Base-by-base conservation (phyloP, 169 alveolate genomes). In the Pseudocohnilembus persalinus region DNA sequence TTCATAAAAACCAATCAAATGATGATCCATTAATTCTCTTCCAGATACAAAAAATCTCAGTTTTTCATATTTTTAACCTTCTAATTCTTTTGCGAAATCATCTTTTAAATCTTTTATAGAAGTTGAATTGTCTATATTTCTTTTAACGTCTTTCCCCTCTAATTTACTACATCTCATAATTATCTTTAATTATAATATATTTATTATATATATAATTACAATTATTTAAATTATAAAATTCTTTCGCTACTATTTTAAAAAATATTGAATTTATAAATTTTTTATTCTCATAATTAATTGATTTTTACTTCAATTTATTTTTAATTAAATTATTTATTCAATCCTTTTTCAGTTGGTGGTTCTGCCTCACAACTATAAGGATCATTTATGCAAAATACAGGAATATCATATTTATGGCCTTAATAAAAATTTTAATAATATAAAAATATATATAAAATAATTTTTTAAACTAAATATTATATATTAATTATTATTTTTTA, bases 361-460 rank as follows among this genome's bases (percentile, higher is more conserved):
- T 34, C 33, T 25, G 74, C 74, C 4, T 85, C 87, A 75, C 74
- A 86, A 16, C 83, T 68, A 31, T 80, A 49, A 15, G 90, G 90
- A 27, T 81, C 73, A 74, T 75, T 81, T 26, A 86, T 80, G 0
- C 81, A 74, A 81, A 86, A 86, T 49, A 86, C 75, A 0, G 90
- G 90, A 16, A 86, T 31, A 81, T 86, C 90, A 76, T 86, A 86
- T 65, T 86, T 86, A 72, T 86, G 79, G 24, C 90, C 90, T 86
- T 24, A 63, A 31, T 29, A 31, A 25, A 0, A 30, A 34, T 29
- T 28, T 20, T 77, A 65, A 28, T 0, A 75, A 6, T 75, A n/a
- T 31, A 32, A 29, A n/a, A n/a, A n/a, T n/a, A n/a, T n/a, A n/a
- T n/a, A n/a, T n/a, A n/a, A n/a, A n/a, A n/a, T n/a, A n/a, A n/a